Evolutionary conservation across 2,329 filamentous ascomycete species (phyloP), one percentile per base, ranked within the genome.

Genomic region (Arthroderma sp.): DNA sequence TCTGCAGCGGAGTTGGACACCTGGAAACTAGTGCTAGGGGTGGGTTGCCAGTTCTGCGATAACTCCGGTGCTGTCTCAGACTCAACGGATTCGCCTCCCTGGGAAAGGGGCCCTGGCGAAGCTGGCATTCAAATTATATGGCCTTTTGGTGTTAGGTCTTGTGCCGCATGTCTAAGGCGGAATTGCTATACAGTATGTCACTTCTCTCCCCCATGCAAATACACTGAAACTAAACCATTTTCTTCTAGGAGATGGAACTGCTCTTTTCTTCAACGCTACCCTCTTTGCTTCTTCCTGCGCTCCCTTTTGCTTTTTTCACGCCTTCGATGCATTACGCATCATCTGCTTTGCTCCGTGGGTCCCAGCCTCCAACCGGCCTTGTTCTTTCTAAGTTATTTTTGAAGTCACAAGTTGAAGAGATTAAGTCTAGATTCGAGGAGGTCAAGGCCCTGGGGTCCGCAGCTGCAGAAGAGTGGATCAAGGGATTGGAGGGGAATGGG

Each of bases 391-490:
- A 87, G 58, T 67, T 78, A 40, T 88, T 80, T 56, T 78, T 73
- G 59, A 72, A 72, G 38, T 57, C 67, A 28, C 75, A 87, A 47
- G 70, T 86, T 32, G 71, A 79, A 28, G 68, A 70, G 5, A 72
- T 88, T 50, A 73, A 74, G 47, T 58, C 66, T 30, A 78, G 85
- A 54, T 77, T 85, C 52, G 66, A 75, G 37, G 67, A 75, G 4
- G 82, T 80, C 44, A 75, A 77, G 53, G 63, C 68, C n/a, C 71
- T 85, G 52, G 82, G 84, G n/a, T 54, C 71, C 38, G 79, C 80
- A 36, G 75, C 80, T 7, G 73, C 75, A 3, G 81, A 85, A 52
- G 84, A 88, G 60, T 91, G 85, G 84, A 69, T 79, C 29, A 88
- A 88, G 61, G 84, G 84, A 6, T 71, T 91, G 3, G 74, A 78